Evolutionary conservation across 495 filamentous ascomycete genomes (phyloP), one percentile per base, ranked within the genome.

Genomic region (Articulospora tetracladia): DNA sequence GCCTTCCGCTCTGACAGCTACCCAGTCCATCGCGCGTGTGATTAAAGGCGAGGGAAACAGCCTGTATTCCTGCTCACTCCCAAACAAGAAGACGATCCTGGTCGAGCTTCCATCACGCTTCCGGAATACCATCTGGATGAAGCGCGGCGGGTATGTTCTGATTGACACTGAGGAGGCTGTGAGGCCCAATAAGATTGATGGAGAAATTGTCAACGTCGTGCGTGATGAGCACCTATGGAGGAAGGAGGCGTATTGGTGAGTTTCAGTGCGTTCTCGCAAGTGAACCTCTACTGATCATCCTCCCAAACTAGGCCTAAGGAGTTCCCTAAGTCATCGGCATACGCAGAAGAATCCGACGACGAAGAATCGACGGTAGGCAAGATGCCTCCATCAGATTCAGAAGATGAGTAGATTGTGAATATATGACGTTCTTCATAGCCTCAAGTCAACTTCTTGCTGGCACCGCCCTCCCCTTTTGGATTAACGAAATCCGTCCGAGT

Each of bases 171-270:
- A 79, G 28, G 70, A 71, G 1, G 77, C 83, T 11, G 83, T 83
- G 26, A 78, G 87, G 52, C 83, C 85, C 26, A 93, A 91, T 66
- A 93, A 90, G 74, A 79, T 97, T 10, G 78, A 82, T 50, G 94
- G 93, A 17, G 90, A 96, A 73, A 96, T 98, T 68, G 79, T 95
- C 66, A 97, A 97, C 69, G 84, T 98, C 12, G 92, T 98, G 39
- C 76, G 89, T 50, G 89, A 96, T 68, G 94, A 97, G 76, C 94
- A 89, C 75, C 77, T 77, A 32, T 98, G 94, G 94, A 84, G 93
- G 61, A 95, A 93, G 74, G 83, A 87, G 74, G 68, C 76, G n/a
- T 98, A 92, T 68, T 98, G 94, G 94, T 95, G 41, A 49, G 34
- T 41, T 13, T 6, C 15, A 19, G 7, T 27, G 8, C n/a, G 27